phyloP scores from a whole-genome alignment of 345 rosid species.

The Luvunga scandens region DNA sequence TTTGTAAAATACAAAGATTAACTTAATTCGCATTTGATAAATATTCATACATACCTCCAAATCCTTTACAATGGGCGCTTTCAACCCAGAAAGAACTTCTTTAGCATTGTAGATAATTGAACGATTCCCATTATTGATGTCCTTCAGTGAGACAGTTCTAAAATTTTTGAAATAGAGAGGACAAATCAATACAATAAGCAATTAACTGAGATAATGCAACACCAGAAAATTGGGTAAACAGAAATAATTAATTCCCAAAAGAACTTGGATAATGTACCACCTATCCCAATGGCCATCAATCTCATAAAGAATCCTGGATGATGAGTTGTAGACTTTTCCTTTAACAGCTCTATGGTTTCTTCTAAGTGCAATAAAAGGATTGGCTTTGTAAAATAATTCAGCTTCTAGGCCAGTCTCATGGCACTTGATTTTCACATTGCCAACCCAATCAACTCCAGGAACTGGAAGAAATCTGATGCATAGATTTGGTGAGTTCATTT shows the following conservation, averaged over 20 bases:
- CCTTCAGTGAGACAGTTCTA: constrained; percentile 66
- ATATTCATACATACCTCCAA: constrained; percentile 40
- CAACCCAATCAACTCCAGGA: constrained; percentile 63
- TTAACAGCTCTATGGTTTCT: constrained; percentile 43
- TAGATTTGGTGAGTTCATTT: constrained; percentile 75
- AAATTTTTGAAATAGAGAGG: not conserved
- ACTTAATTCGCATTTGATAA: too few relatives aligned
- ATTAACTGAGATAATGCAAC: too few relatives aligned
- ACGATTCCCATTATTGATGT: constrained; percentile 41
- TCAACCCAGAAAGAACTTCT: constrained; percentile 50
- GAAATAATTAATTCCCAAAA: too few relatives aligned
- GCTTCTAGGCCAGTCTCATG: constrained; percentile 65
- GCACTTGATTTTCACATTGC: constrained; percentile 56
- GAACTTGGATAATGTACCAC: constrained; percentile 11
- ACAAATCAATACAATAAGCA: too few relatives aligned
- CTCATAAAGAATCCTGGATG: constrained; percentile 42
- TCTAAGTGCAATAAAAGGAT: constrained; percentile 38
- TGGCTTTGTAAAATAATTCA: constrained; percentile 40
- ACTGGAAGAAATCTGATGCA: constrained; percentile 55
- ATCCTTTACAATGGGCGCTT: constrained; percentile 57
- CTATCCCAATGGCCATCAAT: constrained; percentile 77
- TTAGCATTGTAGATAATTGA: constrained; percentile 57
- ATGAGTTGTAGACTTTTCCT: constrained; percentile 60
- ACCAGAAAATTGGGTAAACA: too few relatives aligned
- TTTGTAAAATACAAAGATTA: too few relatives aligned